phyloP scores from a whole-genome alignment of 441 rosid genomes.

The Croton laevigatus region DNA sequence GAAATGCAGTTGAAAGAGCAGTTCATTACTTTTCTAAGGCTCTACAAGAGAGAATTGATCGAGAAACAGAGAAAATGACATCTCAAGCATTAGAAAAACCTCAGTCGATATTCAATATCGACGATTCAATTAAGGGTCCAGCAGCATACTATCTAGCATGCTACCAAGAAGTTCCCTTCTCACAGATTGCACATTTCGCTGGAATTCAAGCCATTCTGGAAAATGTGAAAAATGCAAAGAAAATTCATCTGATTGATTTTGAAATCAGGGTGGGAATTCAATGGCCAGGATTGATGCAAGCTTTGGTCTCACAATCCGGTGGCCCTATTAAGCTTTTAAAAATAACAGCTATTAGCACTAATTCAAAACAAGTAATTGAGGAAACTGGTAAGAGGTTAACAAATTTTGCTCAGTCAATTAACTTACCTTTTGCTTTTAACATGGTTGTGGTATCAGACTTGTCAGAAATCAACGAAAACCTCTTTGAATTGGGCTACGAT shows the following conservation, averaged over 20 bases:
- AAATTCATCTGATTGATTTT: constrained; percentile 48
- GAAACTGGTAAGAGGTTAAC: constrained; percentile 39
- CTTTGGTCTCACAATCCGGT: constrained; percentile 29
- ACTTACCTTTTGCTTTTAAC: constrained; percentile 40
- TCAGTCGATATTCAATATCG: constrained; percentile 11
- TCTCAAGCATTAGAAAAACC: constrained; percentile 4
- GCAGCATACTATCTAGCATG: constrained; percentile 23
- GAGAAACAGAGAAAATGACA: constrained; percentile 33
- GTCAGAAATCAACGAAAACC: constrained; percentile 35
- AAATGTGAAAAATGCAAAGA: constrained; percentile 36
- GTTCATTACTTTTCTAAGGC: constrained; percentile 46
- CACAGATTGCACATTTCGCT: constrained; percentile 34
- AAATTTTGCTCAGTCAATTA: constrained; percentile 38
- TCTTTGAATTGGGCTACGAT: constrained; percentile 28
- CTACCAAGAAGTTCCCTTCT: constrained; percentile 38
- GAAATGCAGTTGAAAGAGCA: constrained; percentile 46
- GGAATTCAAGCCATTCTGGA: constrained; percentile 54
- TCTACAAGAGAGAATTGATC: constrained; percentile 46
- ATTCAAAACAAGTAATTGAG: constrained; percentile 24
- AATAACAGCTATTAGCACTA: constrained; percentile 40
- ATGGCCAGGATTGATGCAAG: constrained; percentile 56
- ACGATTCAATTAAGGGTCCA: constrained; percentile 20
- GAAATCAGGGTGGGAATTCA: constrained; percentile 41
- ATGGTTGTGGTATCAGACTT: constrained; percentile 39
- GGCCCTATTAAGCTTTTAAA: constrained; percentile 37